phyloP scores from a whole-genome alignment of 352 stramenopile genomes.

The Elongisporangium undulatum region DNA sequence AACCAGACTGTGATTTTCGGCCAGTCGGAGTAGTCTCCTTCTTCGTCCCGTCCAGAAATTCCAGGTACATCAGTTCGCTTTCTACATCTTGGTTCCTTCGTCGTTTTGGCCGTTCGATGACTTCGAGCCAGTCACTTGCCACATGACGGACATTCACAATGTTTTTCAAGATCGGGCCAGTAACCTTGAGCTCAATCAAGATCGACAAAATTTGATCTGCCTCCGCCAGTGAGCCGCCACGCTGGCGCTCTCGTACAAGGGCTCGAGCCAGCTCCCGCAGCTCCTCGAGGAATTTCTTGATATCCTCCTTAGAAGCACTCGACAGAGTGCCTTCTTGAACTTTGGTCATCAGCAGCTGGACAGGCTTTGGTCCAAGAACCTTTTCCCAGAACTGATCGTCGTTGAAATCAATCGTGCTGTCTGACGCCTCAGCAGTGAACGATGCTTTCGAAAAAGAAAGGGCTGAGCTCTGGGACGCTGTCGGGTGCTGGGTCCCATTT shows the following conservation, averaged over 20 bases:
- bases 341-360: conserved; percentile 85
- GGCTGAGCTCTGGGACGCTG: conserved; percentile 46
- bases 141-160: conserved; percentile 75
- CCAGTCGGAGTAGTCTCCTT: conserved; percentile 23
- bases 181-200: conserved; percentile 86
- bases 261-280: conserved; percentile 72
- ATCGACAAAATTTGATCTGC: conserved; percentile 85
- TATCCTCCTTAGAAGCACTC: conserved; percentile 67
- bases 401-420: conserved; percentile 88
- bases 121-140: conserved; percentile 76
- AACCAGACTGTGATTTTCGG: conserved; percentile 16
- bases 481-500: conserved; percentile 23
- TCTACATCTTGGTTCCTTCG: conserved; percentile 80
- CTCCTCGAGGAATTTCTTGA: conserved; percentile 79
- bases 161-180: conserved; percentile 64
- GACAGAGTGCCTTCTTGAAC: conserved; percentile 81
- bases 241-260: conserved; percentile 82
- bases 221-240: conserved; percentile 75
- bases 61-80: conserved; percentile 83
- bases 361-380: conserved; percentile 80
- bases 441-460: conserved; percentile 87
- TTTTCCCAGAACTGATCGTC: conserved; percentile 92
- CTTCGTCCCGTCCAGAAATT: conserved; percentile 77
- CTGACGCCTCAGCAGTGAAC: conserved; percentile 83
- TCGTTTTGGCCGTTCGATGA: conserved; percentile 86